Evolutionary conservation across 176 grass and related monocot genomes (phyloP).

Genomic region (Phoenix dactylifera): DNA sequence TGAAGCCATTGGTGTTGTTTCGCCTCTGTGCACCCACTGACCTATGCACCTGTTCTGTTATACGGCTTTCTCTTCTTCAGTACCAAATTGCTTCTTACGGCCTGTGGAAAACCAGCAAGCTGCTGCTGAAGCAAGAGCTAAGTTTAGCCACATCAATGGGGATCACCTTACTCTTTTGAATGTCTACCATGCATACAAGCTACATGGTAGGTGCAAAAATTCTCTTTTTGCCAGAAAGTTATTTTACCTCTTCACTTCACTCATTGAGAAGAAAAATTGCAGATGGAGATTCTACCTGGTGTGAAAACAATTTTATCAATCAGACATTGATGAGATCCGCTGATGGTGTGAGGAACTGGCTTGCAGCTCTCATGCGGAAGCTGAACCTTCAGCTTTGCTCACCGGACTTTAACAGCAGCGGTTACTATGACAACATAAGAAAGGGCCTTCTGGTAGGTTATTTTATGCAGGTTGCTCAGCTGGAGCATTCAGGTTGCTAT

Average conservation of each 20-base stretch:
- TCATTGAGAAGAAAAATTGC: neutral
- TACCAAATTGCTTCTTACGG: constrained; percentile 19
- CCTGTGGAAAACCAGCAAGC: constrained; percentile 13
- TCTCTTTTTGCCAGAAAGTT: neutral
- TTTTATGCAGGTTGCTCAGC: constrained; percentile 19
- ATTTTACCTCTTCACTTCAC: neutral
- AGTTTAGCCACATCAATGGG: constrained; percentile 11
- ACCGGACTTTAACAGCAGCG: neutral
- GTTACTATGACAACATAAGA: constrained; percentile 1
- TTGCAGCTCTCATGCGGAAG: constrained; percentile 3
- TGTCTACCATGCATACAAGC: constrained; percentile 15
- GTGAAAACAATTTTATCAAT: constrained; percentile 16
- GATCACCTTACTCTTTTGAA: constrained; percentile 26
- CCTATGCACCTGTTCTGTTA: neutral
- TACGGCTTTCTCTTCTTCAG: constrained; percentile 2
- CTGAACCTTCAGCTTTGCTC: constrained; percentile 6
- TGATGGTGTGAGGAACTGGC: constrained; percentile 2
- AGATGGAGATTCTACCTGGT: constrained; percentile 18
- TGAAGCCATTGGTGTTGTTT: too few relatives aligned
- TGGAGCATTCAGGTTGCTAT: neutral
- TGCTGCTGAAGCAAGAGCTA: constrained; percentile 9
- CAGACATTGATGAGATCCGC: constrained; percentile 8
- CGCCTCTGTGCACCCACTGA: neutral
- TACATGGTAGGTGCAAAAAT: constrained; percentile 6
- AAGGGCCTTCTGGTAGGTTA: constrained; percentile 17